These are phyloP conservation scores for Globisporangium sylvaticum DNA, from an alignment of 352 stramenopile genomes.

Conservation along the genomic window DNA sequence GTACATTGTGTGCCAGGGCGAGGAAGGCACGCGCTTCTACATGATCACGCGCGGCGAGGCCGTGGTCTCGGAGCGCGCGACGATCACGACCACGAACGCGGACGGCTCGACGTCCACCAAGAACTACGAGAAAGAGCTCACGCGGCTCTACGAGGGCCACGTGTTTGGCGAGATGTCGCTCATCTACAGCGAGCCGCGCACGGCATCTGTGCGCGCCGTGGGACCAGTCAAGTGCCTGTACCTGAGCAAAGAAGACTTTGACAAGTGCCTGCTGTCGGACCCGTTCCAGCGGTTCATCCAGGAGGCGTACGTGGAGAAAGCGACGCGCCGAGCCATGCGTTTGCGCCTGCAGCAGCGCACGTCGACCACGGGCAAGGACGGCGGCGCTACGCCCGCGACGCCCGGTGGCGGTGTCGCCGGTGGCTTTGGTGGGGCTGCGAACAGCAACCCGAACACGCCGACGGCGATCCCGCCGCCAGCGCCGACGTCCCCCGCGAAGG, in stretches of 20 bases:
- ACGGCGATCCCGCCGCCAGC: conserved; percentile 37
- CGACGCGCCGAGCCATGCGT: conserved; percentile 77
- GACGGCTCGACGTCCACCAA: conserved; percentile 23
- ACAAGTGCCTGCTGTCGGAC: conserved; percentile 79
- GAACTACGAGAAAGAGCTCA: conserved; percentile 72
- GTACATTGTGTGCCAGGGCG: conserved; percentile 87
- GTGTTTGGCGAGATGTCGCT: conserved; percentile 88
- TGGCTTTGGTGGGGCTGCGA: not conserved
- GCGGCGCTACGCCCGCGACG: not conserved
- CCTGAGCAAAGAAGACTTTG: conserved; percentile 85
- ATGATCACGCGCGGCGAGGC: conserved; percentile 88
- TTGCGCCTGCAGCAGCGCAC: conserved; percentile 61
- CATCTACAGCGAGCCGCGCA: conserved; percentile 86
- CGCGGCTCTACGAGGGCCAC: conserved; percentile 82
- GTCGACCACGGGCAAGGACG: conserved; percentile 21
- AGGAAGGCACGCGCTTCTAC: conserved; percentile 86
- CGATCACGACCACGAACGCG: conserved; percentile 13
- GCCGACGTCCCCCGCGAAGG: conserved; percentile 47
- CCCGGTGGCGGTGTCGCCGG: conserved; percentile 14
- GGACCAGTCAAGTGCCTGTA: conserved; percentile 84
- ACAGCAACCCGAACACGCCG: conserved; percentile 24
- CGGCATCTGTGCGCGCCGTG: conserved; percentile 71
- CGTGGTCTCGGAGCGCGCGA: conserved; percentile 70
- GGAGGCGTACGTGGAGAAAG: conserved; percentile 84
- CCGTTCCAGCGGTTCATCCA: conserved; percentile 86